phyloP scores from a whole-genome alignment of 495 filamentous ascomycete genomes.

The Bacidia rubella region DNA sequence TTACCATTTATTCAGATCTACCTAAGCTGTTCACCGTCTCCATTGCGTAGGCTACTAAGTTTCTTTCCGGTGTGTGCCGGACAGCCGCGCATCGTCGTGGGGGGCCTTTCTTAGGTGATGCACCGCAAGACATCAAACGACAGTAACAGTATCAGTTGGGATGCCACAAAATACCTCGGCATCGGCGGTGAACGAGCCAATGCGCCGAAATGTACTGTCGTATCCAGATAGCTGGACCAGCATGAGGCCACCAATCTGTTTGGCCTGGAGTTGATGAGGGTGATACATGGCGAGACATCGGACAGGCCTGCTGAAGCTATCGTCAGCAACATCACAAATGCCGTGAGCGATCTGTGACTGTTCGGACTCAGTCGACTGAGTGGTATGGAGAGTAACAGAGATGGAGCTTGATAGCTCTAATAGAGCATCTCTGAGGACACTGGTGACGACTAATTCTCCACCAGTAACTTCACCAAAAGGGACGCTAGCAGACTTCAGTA shows the following conservation, averaged over 20 bases:
- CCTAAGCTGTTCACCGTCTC: no score
- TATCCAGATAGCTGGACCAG: conserved; percentile 1
- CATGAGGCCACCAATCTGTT: not conserved
- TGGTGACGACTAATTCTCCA: no score
- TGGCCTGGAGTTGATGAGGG: not conserved
- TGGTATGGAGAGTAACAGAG: not conserved
- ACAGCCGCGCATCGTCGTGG: no score
- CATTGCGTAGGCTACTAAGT: no score
- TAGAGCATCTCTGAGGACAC: no score
- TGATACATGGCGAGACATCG: conserved; percentile 6
- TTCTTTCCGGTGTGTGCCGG: no score
- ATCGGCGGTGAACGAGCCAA: conserved; percentile 5
- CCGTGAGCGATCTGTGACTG: not conserved
- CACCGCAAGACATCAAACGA: conserved; percentile 1
- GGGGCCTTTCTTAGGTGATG: not conserved
- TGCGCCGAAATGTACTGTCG: conserved; percentile 1
- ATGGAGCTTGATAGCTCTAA: conserved; percentile 2
- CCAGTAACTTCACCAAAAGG: no score
- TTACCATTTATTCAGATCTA: no score
- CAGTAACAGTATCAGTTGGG: not conserved
- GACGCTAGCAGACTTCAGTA: no score
- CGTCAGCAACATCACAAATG: conserved; percentile 1
- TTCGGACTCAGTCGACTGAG: not conserved
- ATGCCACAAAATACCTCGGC: not conserved
- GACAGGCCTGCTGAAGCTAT: conserved; percentile 2